A percentile compares a stretch with the other conserved stretches of the same genome.
Evolutionary conservation across 1,284 basidiomycete species (phyloP).

Genomic region (Pseudozyma thailandica): DNA sequence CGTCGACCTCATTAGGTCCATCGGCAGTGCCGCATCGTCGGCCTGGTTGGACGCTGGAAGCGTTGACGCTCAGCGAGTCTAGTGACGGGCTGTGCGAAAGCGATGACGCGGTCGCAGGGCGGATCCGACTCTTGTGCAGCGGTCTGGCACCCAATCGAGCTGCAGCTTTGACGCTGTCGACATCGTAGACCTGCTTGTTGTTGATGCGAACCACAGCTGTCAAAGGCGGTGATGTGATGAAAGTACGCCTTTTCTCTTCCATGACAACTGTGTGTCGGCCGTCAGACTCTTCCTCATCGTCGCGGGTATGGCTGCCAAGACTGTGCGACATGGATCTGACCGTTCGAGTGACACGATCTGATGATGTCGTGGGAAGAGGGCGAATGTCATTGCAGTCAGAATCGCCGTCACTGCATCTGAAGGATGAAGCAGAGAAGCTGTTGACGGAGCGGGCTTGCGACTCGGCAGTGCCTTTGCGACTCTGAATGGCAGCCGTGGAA

Average conservation of each 20-base stretch:
- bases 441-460: constrained; percentile 4
- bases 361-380: too few relatives aligned
- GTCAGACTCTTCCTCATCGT: constrained; percentile 12
- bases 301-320: background rate
- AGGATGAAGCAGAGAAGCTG: constrained; percentile 12
- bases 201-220: constrained; percentile 21
- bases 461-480: background rate
- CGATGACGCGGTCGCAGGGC: constrained; percentile 31
- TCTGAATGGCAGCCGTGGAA: constrained; percentile 1
- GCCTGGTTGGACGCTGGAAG: background rate
- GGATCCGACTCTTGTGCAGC: background rate
- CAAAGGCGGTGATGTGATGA: constrained; percentile 40
- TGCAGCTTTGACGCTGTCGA: constrained; percentile 46
- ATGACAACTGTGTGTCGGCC: constrained; percentile 15
- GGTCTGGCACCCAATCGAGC: constrained; percentile 18
- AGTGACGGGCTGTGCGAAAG: constrained; percentile 1
- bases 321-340: background rate
- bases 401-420: constrained; percentile 10
- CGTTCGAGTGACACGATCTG: too few relatives aligned
- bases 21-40: constrained; percentile 4
- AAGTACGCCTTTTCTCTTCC: constrained; percentile 33
- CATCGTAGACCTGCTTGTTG: constrained; percentile 41
- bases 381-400: too few relatives aligned
- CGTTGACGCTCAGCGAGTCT: background rate
- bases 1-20: background rate